phyloP scores from a whole-genome alignment of 352 stramenopile species.

The Globisporangium ultimum region DNA sequence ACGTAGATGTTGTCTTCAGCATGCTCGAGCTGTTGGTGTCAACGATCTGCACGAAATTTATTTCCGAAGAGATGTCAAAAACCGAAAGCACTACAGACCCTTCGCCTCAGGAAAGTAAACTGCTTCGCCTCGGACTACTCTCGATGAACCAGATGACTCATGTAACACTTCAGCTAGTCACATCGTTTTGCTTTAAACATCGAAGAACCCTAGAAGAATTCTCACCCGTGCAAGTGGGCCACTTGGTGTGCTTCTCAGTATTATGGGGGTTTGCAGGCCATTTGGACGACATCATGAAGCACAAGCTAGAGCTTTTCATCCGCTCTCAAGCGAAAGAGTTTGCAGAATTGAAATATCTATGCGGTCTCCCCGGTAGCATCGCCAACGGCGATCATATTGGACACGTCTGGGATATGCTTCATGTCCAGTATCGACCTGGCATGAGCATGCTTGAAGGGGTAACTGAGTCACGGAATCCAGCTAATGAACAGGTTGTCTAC shows the following conservation, averaged over 20 bases:
- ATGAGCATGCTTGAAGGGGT: background rate
- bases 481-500: conserved; percentile 18
- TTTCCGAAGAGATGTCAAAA: conserved; percentile 14
- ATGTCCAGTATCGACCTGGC: conserved; percentile 4
- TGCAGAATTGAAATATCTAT: conserved; percentile 28
- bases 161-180: conserved; percentile 29
- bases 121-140: conserved; percentile 29
- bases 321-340: conserved; percentile 34
- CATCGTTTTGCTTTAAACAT: conserved; percentile 33
- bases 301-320: conserved; percentile 50
- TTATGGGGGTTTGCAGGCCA: conserved; percentile 51
- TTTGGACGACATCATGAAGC: conserved; percentile 26
- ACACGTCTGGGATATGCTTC: conserved; percentile 31
- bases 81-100: background rate
- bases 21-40: conserved; percentile 24
- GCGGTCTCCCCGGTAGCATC: conserved; percentile 25
- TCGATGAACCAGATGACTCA: conserved; percentile 44
- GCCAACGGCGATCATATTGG: conserved; percentile 36
- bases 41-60: conserved; percentile 28
- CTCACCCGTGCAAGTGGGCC: conserved; percentile 19
- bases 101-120: background rate
- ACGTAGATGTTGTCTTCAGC: conserved; percentile 24
- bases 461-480: too few relatives aligned
- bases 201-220: conserved; percentile 32
- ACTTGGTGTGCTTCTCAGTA: conserved; percentile 40